Evolutionary conservation across 1,284 basidiomycete genomes (phyloP), one percentile per base, ranked within the genome.

Genomic region (Meira miltonrushii): DNA sequence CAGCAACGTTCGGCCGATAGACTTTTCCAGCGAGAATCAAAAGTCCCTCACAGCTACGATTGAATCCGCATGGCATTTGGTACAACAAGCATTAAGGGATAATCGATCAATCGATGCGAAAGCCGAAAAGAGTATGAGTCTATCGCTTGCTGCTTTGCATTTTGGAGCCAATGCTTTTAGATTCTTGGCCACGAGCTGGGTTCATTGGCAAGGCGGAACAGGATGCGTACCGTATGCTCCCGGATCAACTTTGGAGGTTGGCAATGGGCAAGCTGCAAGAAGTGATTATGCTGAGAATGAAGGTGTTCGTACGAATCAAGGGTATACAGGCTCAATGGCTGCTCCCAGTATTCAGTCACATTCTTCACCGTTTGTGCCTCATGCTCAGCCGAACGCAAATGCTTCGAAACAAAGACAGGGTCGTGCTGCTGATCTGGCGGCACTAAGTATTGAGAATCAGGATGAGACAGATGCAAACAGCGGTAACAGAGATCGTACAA

Each of bases 31-130:
- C 21, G 53, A 41, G 9, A 44, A 39, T 25, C 39, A 48, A 5
- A 44, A 48, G 21, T 38, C 53, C 1, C 40, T 59, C 17, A 53
- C 40, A 44, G 58, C 58, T 13, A 55, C 51, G 17, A 54, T 59
- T 23, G 58, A 59, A 47, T 55, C 53, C 2, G 52, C 58, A 17
- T 59, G 52, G 52, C 52, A 59, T 44, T 51, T 59, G 9, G n/a
- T 48, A 13, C 58, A 39, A 41, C 50, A n/a, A 33, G 17, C 23
- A 13, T 23, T 41, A n/a, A 40, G 37, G 5, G 50, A 12, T 53
- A 25, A 13, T 13, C 50, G 12, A 2, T 5, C 46, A 48, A 17
- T 13, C 25, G 13, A 15, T 21, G 12, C 17, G 5, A n/a, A 48
- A 48, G 12, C 23, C 5, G 21, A 48, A 21, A 12, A 12, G 11